Percentiles rank a stretch among this genome's conserved stretches.
phyloP scores from a whole-genome alignment of 352 stramenopile genomes.

The Globisporangium abappressorium region DNA sequence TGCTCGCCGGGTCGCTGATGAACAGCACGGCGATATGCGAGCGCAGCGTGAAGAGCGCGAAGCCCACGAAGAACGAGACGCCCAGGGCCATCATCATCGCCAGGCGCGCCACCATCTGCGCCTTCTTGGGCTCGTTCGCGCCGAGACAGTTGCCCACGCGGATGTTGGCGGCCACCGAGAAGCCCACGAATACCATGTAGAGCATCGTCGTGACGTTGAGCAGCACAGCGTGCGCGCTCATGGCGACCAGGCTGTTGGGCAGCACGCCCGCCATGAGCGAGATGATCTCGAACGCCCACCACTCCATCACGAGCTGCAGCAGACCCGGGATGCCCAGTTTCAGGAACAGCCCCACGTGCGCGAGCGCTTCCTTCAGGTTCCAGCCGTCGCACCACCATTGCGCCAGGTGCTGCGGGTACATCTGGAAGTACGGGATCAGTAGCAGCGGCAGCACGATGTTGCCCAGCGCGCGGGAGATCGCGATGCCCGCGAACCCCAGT shows the following conservation, averaged over 20 bases:
- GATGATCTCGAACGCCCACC: slow-evolving; percentile 67
- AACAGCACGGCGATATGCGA: slow-evolving; percentile 13
- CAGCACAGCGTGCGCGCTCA: slow-evolving; percentile 62
- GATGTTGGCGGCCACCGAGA: slow-evolving; percentile 52
- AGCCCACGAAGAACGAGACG: background rate
- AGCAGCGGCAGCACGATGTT: slow-evolving; percentile 44
- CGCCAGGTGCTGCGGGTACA: slow-evolving; percentile 27
- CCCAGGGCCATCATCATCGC: slow-evolving; percentile 10
- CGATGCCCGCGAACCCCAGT: slow-evolving; percentile 70
- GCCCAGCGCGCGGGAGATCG: slow-evolving; percentile 53
- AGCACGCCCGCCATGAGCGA: slow-evolving; percentile 51
- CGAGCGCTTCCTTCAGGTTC: slow-evolving; percentile 28
- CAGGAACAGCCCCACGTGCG: slow-evolving; percentile 43
- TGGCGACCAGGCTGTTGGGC: slow-evolving; percentile 40
- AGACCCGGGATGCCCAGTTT: slow-evolving; percentile 44
- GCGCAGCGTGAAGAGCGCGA: slow-evolving; percentile 9
- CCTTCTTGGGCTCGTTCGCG: slow-evolving; percentile 19
- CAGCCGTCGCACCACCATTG: slow-evolving; percentile 45
- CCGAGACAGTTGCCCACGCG: slow-evolving; percentile 34
- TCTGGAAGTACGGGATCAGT: slow-evolving; percentile 58
- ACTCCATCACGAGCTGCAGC: slow-evolving; percentile 66
- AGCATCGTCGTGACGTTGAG: slow-evolving; percentile 59
- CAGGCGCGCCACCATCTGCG: slow-evolving; percentile 14
- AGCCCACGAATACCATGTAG: slow-evolving; percentile 66
- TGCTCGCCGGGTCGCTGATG: slow-evolving; percentile 30